Base-by-base conservation (phyloP, 495 filamentous ascomycete species). In the Rhizodiscina lignyota region DNA sequence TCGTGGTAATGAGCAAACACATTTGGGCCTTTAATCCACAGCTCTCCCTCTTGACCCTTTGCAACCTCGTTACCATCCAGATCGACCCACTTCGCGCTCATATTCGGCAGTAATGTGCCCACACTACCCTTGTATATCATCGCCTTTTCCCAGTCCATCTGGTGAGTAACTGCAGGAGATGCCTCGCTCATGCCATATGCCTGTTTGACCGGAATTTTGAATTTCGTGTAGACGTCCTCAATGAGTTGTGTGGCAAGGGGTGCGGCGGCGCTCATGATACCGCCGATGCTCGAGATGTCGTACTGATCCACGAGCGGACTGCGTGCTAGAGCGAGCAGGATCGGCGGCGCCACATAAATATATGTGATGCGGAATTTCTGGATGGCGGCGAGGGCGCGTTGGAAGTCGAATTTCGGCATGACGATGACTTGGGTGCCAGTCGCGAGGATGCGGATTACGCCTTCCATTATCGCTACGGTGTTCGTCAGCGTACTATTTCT, bases 1-100 rank as follows among this genome's bases (percentile, higher is more conserved):
- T 84, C 74, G 32, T 89, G 58, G 43, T 94, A 94, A 5, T 84
- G 85, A 2, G 87, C 53, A 1, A 81, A 74, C 15, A 92, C 73
- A 20, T 76, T 77, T 0, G 83, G 85, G 0, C 69, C 70, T 53
- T 77, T 74, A 2, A 87, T 64, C 2, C 81, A 61, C 18, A 94
- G 66, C 52, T 94, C 85, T 26, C 85, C 85, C 0, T 76, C 79
- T 34, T 76, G 74, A 37, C 83, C 72, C 3, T 54, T 63, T 6
- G 67, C 78, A 36, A 94, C 71, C 51, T 92, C 85, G 26, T 67
- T 56, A 4, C 82, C 82, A 33, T 87, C 83, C 2, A 65, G 53
- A 2, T 73, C 71, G 29, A 94, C 58, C n/a, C 92, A 55, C 40
- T 77, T 76, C 18, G 69, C 80, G 32, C 74, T 68, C 18, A 61